Evolutionary conservation across 2,329 filamentous ascomycete species (phyloP).

Genomic region (Bimuria novae-zelandiae): DNA sequence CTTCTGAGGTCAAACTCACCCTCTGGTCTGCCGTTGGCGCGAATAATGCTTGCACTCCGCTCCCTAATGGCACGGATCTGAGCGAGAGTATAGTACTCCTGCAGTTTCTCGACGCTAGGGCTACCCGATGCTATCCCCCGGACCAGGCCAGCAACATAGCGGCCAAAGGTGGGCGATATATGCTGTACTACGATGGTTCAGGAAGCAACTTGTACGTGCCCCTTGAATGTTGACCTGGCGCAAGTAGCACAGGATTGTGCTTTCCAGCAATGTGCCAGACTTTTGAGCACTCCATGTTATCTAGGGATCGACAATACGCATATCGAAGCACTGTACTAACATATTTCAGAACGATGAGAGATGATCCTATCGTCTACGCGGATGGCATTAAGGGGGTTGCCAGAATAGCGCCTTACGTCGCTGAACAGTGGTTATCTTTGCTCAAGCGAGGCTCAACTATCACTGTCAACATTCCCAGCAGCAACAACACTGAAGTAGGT

Average conservation of each 20-base stretch:
- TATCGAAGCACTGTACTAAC: not conserved
- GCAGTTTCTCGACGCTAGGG: slow-evolving; percentile 16
- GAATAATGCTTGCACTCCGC: slow-evolving; percentile 58
- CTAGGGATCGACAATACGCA: too few relatives aligned
- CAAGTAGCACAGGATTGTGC: not conserved
- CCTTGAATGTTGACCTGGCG: not conserved
- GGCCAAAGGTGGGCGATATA: slow-evolving; percentile 61
- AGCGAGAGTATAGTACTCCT: slow-evolving; percentile 57
- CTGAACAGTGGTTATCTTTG: slow-evolving; percentile 17
- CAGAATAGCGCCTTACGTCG: slow-evolving; percentile 14
- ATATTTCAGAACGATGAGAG: slow-evolving; percentile 17
- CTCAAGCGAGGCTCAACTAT: slow-evolving; percentile 17
- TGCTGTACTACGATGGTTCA: slow-evolving; percentile 18
- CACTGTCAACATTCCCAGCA: slow-evolving; percentile 17
- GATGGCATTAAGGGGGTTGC: slow-evolving; percentile 19
- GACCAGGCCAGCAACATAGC: slow-evolving; percentile 35
- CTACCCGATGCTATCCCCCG: slow-evolving; percentile 19
- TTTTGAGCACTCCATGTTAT: not conserved
- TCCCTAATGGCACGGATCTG: slow-evolving; percentile 61
- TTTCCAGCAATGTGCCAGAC: not conserved
- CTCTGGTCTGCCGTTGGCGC: slow-evolving; percentile 49
- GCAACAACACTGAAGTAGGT: slow-evolving; percentile 10
- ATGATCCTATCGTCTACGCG: slow-evolving; percentile 18
- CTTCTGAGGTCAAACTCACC: slow-evolving; percentile 18
- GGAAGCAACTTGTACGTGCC: slow-evolving; percentile 14